Evolutionary conservation across 2,329 filamentous ascomycete genomes (phyloP).

Genomic region (Aspergillus melleus): DNA sequence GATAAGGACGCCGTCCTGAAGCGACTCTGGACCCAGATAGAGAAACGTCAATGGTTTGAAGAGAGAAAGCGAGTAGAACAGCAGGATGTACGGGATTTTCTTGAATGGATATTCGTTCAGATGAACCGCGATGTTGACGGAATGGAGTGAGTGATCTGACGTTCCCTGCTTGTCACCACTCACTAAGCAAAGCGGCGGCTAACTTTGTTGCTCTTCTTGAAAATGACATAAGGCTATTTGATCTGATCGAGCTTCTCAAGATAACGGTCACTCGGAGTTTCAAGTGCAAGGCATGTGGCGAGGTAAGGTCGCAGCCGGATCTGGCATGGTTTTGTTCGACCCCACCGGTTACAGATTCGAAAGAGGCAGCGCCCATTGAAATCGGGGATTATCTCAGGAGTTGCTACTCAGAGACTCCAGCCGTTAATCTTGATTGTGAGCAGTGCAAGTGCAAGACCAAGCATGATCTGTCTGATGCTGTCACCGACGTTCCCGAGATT

Average conservation of each 20-base stretch:
- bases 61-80: not conserved
- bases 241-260: conserved; percentile 4
- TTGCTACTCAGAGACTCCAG: not conserved
- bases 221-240: not conserved
- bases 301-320: not conserved
- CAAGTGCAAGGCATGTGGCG: conserved; percentile 6
- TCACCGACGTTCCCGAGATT: conserved; percentile 19
- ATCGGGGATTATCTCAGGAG: not conserved
- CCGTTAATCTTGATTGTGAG: not conserved
- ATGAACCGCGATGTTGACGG: not conserved
- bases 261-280: not conserved
- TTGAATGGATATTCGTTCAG: conserved; percentile 12
- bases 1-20: not conserved
- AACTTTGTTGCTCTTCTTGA: not conserved
- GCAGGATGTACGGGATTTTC: conserved; percentile 21
- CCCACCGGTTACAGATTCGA: not conserved
- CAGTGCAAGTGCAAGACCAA: conserved; percentile 8
- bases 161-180: not conserved
- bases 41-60: conserved; percentile 1
- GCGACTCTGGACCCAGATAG: conserved; percentile 7
- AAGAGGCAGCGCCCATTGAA: no score
- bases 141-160: not conserved
- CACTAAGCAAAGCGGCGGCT: not conserved
- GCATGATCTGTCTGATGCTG: conserved; percentile 2
- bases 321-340: not conserved